A percentile compares a stretch with the other conserved stretches of the same genome.
Evolutionary conservation across 176 grass and related monocot species (phyloP).

Genomic region (Cymbopogon citratus): DNA sequence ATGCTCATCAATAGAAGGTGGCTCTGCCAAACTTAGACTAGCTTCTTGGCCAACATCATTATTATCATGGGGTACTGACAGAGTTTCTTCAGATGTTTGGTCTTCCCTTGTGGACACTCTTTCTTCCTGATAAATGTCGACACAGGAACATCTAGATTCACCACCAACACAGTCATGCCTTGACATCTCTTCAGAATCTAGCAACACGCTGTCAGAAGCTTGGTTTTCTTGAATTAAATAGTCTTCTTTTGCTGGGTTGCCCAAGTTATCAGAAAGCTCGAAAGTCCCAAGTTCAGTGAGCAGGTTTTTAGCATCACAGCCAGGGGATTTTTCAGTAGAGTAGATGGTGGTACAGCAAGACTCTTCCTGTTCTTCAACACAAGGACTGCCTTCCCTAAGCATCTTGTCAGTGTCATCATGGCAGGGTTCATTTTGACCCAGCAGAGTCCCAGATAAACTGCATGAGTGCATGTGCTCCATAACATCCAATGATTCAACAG

Average conservation of each 20-base stretch:
- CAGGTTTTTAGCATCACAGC: constrained; percentile 2
- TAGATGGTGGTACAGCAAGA: constrained; percentile 10
- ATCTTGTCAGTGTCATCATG: constrained; percentile 20
- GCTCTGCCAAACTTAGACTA: constrained; percentile 24
- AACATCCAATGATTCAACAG: neutral
- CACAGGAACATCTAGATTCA: constrained; percentile 27
- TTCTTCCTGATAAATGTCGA: constrained; percentile 37
- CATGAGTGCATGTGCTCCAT: constrained; percentile 15
- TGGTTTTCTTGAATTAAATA: constrained; percentile 36
- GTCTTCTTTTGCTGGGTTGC: constrained; percentile 1
- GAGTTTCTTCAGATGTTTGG: constrained; percentile 28
- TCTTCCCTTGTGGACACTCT: constrained; percentile 7
- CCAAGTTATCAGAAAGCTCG: constrained; percentile 30
- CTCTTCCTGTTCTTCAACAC: constrained; percentile 14
- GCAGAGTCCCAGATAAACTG: constrained; percentile 11
- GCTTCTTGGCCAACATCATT: neutral
- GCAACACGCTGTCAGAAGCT: neutral
- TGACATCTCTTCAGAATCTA: constrained; percentile 7
- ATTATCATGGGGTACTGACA: constrained; percentile 17
- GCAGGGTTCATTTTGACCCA: constrained; percentile 9
- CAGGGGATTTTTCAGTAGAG: neutral
- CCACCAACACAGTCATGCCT: constrained; percentile 16
- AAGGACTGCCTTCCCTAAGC: neutral
- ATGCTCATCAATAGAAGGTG: constrained; percentile 25
- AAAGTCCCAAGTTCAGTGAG: constrained; percentile 17